A percentile compares a stretch with the other conserved stretches of the same genome.
These are phyloP conservation scores for Mycena indigotica DNA, from an alignment of 768 basidiomycete species.

Conservation along the genomic window DNA sequence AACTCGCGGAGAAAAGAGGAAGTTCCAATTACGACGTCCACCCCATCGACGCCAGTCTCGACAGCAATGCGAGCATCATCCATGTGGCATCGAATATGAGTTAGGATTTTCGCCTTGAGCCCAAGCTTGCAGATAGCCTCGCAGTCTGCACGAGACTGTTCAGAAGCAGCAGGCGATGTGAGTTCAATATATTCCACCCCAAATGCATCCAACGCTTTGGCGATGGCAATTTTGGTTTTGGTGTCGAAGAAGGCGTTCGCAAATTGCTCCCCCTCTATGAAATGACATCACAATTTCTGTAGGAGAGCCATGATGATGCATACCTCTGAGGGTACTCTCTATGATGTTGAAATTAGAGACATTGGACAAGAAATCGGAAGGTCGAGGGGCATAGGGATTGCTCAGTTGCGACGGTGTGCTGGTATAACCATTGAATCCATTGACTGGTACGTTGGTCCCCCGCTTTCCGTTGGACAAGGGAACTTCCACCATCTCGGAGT, in stretches of 20 bases:
- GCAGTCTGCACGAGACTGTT: conserved; percentile 91
- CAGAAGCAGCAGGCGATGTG: conserved; percentile 96
- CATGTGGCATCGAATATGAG: conserved; percentile 99
- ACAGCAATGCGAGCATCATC: conserved; percentile 98
- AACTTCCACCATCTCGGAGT: conserved; percentile 72
- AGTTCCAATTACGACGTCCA: conserved; percentile 98
- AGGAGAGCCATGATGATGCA: conserved; percentile 27
- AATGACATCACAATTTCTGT: conserved; percentile 8
- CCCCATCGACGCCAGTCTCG: conserved; percentile 99
- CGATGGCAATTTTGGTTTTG: conserved; percentile 99
- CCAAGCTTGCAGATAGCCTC: conserved; percentile 99
- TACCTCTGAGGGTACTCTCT: conserved; percentile 93
- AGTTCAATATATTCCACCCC: conserved; percentile 99
- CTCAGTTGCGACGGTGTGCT: conserved; percentile 30
- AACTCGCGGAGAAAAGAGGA: conserved; percentile 99
- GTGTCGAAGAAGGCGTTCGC: conserved; percentile 99
- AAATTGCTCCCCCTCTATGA: conserved; percentile 94
- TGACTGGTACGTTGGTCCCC: conserved; percentile 37
- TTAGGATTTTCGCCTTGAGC: conserved; percentile 93
- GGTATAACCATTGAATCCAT: conserved; percentile 38
- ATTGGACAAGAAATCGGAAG: conserved; percentile 90
- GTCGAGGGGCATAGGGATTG: conserved; percentile 90
- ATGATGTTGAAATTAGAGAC: conserved; percentile 95
- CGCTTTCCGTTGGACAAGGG: conserved; percentile 54
- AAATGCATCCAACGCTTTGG: conserved; percentile 96